Evolutionary conservation across 805 yeast species (phyloP), one percentile per base, ranked within the genome.

Genomic region (Ogataea glucozyma): DNA sequence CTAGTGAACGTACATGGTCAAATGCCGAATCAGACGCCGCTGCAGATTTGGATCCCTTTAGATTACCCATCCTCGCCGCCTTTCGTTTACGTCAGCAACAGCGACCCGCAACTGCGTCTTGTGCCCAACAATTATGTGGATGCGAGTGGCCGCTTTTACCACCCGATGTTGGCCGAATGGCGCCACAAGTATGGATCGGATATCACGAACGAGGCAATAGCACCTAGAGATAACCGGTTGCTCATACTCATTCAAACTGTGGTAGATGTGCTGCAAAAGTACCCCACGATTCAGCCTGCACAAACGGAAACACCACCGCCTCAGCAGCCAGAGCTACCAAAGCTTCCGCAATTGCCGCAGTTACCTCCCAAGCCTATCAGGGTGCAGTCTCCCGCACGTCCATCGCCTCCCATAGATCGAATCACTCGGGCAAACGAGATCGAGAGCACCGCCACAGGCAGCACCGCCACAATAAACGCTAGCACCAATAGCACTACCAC

Each of bases 11-110:
- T 90, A 2, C 73, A 73, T 51, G 96, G 96, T 0, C 64, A 72
- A 0, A 51, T 83, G 4, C 72, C 73, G 52, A 54, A 0, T 67
- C 71, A 66, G n/a, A 64, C 77, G 13, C 90, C 89, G 0, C 54
- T 88, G 10, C 80, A 79, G 41, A 61, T 89, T 4, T 88, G 96
- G 95, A 56, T 90, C 4, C 95, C 96, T 0, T 71, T 73, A 20
- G 68, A 71, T 18, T 89, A 85, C 51, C 96, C 97, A 0, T 52
- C 56, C n/a, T 69, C 65, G 3, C 72, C 83, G 1, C 97, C 97
- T 0, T 53, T 79, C n/a, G 73, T 79, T 0, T 85, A 71, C 56
- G 76, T 89, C 9, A 70, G 18, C 22, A 44, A 20, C 20, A 44
- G 83, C 2, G 72, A 79, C n/a, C 67, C 66, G 26, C 56, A 63